Base-by-base conservation (phyloP, 1,284 basidiomycete species). In the Heterobasidion parviporum region DNA sequence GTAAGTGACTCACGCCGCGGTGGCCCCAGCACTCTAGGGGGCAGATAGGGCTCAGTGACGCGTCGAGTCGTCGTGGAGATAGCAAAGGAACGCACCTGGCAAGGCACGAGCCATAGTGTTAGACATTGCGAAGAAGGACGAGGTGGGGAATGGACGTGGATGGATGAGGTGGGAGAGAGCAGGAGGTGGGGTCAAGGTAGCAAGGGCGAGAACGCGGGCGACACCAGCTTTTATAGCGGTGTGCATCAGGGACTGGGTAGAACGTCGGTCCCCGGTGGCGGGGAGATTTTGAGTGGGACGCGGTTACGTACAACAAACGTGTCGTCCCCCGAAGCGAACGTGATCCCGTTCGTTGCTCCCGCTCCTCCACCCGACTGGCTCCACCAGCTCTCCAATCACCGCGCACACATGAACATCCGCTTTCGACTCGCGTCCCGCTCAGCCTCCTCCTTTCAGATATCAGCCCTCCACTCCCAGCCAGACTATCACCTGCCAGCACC, bases 1-100 rank as follows among this genome's bases (percentile, higher is more conserved):
- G 33, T 15, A 14, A 10, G 33, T 43, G 1, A 79, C 89, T 69
- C 72, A 94, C 94, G 56, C 94, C 94, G 59, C 94, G 87, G 70
- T 97, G 94, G 60, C 94, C 94, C 93, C 93, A 96, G 70, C 94
- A 95, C 64, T 93, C 89, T 62, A 49, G 18, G 26, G 14, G 47
- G 15, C 10, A 15, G 14, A 18, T 10, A 54, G 32, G 32, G 14
- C 18, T 47, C 77, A 60, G 32, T 48, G 52, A 54, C 35, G 26
- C 12, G 12, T 33, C 2, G 44, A 6, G 8, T 35, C 26, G 16
- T 54, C 16, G 44, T 14, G 47, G 9, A 38, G 52, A 41, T 41
- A 32, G 34, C 4, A 15, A 20, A 18, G 48, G 2, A 16, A 45
- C 44, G 18, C 34, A 59, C 58, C 58, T 41, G 58, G 58, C 45